These are phyloP conservation scores for Nemania sp. DNA, from an alignment of 2,329 filamentous ascomycete genomes.

Conservation along the genomic window DNA sequence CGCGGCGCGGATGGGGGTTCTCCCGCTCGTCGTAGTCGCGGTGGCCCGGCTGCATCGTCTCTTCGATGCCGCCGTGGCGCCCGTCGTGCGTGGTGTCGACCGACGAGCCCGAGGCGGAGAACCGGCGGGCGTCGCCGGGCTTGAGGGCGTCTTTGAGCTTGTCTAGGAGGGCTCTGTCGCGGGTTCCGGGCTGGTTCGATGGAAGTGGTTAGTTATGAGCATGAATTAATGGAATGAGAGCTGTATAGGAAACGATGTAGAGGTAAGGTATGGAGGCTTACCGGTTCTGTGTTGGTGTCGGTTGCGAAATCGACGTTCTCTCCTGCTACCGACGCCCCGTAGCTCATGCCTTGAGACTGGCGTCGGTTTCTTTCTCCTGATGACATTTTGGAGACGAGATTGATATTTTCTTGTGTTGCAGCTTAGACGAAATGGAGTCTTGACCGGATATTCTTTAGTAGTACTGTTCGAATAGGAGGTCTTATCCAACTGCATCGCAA, in stretches of 20 bases:
- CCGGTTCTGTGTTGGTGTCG: conserved; percentile 20
- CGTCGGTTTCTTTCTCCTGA: conserved; percentile 8
- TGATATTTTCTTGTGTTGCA: neutral
- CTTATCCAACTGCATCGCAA: neutral
- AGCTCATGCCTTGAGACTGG: conserved; percentile 22
- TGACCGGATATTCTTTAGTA: neutral
- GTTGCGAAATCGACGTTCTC: conserved; percentile 31
- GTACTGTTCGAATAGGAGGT: neutral
- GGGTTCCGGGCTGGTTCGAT: conserved; percentile 25
- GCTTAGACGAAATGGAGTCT: neutral
- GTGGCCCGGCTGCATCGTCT: conserved; percentile 27
- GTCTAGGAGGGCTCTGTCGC: conserved; percentile 33
- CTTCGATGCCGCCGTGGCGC: conserved; percentile 27
- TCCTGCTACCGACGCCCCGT: conserved; percentile 30
- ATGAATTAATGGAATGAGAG: neutral
- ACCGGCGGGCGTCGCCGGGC: conserved; percentile 28
- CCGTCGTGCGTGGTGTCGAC: conserved; percentile 25
- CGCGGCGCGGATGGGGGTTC: conserved; percentile 5
- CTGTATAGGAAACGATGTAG: neutral
- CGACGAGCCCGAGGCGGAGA: neutral
- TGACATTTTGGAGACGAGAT: conserved; percentile 19
- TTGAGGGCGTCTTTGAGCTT: conserved; percentile 36
- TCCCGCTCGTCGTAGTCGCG: conserved; percentile 27
- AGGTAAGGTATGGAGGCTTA: neutral
- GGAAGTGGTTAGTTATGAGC: neutral